Evolutionary conservation across 2,329 filamentous ascomycete genomes (phyloP), one percentile per base, ranked within the genome.

Genomic region (Geosmithia putterillii): DNA sequence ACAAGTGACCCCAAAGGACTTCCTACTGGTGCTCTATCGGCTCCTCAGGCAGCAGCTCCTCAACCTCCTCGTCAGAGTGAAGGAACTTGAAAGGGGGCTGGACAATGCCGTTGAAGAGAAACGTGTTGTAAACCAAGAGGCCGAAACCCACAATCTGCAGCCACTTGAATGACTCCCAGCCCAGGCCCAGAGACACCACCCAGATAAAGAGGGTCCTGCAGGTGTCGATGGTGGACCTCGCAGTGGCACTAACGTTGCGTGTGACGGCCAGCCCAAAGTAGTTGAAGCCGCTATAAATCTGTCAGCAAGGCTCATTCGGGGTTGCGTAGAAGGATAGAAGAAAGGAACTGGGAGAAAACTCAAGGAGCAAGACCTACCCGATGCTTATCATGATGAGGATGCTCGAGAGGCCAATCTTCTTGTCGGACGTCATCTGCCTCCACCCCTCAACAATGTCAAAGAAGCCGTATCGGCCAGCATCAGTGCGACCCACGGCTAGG

Each of bases 81-180:
- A 89, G 82, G 42, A 74, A 76, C 58, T 78, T 76, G 47, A 94
- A 66, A 1, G 92, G 92, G 19, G 88, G 86, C 46, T 79, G 71
- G n/a, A 96, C 75, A 46, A 98, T 78, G 48, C 94, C 88, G 62
- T 96, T 96, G 71, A 96, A 96, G 37, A 96, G 61, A 63, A 95
- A 95, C 2, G 90, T 98, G 51, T 92, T 94, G 59, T 95, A 98
- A 14, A 98, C 92, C 32, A 98, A 74, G 50, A 95, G 66, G 2
- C 68, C 84, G 53, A 98, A 98, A 2, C 92, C 92, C 3, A 78
- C 60, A 14, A 98, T 86, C 64, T 98, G 92, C 7, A 98, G 75
- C 83, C 86, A 94, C 66, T 96, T 96, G 76, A 98, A 96, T 0
- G 79, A 81, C 66, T 98, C 92, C 92, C 92, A 98, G 47, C 89